Evolutionary conservation across 208 protist species (phyloP).

Genomic region (Kentomonas sorsogonicus): DNA sequence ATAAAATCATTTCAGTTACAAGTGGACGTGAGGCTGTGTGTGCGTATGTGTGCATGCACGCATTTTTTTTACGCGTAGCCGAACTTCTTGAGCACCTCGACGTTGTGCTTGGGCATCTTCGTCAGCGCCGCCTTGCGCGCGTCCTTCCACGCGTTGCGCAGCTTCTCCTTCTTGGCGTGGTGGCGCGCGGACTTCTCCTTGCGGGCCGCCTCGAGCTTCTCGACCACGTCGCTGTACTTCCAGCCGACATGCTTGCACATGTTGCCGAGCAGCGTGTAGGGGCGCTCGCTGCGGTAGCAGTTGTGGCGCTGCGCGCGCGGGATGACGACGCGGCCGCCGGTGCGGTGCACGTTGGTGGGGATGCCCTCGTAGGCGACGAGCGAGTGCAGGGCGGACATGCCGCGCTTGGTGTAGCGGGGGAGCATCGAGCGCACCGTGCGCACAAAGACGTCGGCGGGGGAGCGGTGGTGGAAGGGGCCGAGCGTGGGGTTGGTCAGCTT

Average conservation of each 20-base stretch:
- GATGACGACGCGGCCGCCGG: conserved; percentile 60
- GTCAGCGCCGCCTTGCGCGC: conserved; percentile 66
- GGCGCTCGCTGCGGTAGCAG: conserved; percentile 71
- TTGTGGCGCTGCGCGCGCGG: conserved; percentile 68
- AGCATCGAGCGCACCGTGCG: conserved; percentile 98
- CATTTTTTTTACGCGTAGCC: conserved; percentile 63
- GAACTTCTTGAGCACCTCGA: conserved; percentile 87
- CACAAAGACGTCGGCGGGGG: conserved; percentile 95
- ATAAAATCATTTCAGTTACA: neutral
- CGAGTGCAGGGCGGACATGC: conserved; percentile 62
- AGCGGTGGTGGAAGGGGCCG: conserved; percentile 97
- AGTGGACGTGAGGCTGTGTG: neutral
- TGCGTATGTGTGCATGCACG: neutral
- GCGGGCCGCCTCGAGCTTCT: conserved; percentile 73
- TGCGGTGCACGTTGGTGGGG: conserved; percentile 60
- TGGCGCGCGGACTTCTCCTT: conserved; percentile 64
- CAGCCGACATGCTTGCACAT: conserved; percentile 87
- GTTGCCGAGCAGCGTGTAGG: conserved; percentile 81
- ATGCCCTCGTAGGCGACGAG: conserved; percentile 83
- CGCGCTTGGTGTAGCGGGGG: conserved; percentile 89
- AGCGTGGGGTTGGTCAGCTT: conserved; percentile 96
- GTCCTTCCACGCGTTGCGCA: conserved; percentile 57
- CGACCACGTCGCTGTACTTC: conserved; percentile 82
- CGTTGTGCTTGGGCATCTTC: conserved; percentile 84
- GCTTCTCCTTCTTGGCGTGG: conserved; percentile 65